Percentiles rank a stretch among this genome's conserved stretches.
phyloP scores from a whole-genome alignment of 2,329 filamentous ascomycete species.

The Fusarium verrucosum region DNA sequence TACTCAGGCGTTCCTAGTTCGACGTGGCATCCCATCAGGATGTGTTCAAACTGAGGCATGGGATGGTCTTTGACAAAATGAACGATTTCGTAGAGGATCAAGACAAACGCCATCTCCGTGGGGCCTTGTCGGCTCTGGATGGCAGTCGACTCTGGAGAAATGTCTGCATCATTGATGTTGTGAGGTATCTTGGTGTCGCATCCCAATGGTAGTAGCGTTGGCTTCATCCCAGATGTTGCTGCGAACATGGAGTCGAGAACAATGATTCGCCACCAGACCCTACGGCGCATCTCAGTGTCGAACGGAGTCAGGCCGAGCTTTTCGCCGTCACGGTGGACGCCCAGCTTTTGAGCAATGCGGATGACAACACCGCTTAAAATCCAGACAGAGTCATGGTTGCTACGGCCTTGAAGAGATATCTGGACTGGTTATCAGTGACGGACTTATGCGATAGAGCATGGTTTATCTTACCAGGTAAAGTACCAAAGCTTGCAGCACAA shows the following conservation, averaged over 20 bases:
- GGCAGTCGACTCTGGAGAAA: background rate
- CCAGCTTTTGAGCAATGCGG: slow-evolving; percentile 12
- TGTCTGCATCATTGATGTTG: background rate
- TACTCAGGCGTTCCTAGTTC: slow-evolving; percentile 8
- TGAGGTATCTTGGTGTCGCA: slow-evolving; percentile 3
- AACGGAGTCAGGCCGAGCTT: background rate
- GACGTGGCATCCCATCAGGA: background rate
- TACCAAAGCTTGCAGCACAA: background rate
- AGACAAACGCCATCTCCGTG: slow-evolving; percentile 10
- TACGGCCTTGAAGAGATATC: slow-evolving; percentile 2
- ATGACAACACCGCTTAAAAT: slow-evolving; percentile 5
- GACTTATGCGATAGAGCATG: rapidly evolving
- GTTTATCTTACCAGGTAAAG: background rate
- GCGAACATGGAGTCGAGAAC: slow-evolving; percentile 16
- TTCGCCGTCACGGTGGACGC: slow-evolving; percentile 11
- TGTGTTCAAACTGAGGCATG: background rate
- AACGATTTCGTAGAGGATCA: background rate
- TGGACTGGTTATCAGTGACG: background rate
- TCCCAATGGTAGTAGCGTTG: background rate
- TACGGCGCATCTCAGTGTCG: slow-evolving; percentile 13
- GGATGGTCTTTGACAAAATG: background rate
- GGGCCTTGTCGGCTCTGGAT: background rate
- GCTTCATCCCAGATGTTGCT: slow-evolving; percentile 8
- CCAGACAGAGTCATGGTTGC: slow-evolving; percentile 13
- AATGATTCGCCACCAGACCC: slow-evolving; percentile 16